Conservation (phyloP, 768 basidiomycete species). For the Collybia sordida region DNA sequence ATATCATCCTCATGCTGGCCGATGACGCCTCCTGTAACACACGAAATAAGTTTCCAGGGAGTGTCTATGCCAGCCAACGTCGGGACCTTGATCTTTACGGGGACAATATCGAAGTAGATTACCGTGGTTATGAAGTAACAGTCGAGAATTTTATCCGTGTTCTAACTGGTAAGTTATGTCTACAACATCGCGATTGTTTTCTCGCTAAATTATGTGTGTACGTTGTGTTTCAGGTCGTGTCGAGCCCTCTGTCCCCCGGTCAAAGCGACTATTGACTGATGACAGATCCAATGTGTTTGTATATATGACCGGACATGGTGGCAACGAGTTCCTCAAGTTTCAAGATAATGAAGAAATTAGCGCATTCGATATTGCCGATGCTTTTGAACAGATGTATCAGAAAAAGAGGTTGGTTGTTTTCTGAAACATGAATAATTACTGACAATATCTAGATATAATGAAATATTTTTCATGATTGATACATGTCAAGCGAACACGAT, state of each 20-base stretch:
- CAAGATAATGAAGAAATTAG: conserved; percentile 99
- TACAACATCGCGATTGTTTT: background rate
- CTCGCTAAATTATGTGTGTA: background rate
- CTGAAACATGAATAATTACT: background rate
- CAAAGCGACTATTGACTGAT: conserved; percentile 90
- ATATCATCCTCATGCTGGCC: conserved; percentile 98
- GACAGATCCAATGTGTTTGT: conserved; percentile 92
- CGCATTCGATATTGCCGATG: conserved; percentile 96
- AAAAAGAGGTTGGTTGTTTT: conserved; percentile 71
- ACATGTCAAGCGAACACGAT: conserved; percentile 98
- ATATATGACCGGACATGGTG: conserved; percentile 98
- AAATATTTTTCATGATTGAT: conserved; percentile 97
- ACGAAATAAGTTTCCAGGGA: conserved; percentile 88
- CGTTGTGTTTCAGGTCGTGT: conserved; percentile 61
- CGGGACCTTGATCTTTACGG: conserved; percentile 89
- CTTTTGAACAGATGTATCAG: conserved; percentile 98
- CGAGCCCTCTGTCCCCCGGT: conserved; percentile 81
- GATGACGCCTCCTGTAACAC: conserved; percentile 95
- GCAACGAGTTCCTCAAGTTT: conserved; percentile 98
- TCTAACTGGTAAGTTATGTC: conserved; percentile 68
- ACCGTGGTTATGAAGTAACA: conserved; percentile 96
- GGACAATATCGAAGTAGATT: conserved; percentile 97
- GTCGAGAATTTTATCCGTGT: conserved; percentile 95
- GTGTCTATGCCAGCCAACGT: conserved; percentile 87
- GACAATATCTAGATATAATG: conserved; percentile 70